Conservation (phyloP, 768 basidiomycete species). For the Coprinellus micaceus region DNA sequence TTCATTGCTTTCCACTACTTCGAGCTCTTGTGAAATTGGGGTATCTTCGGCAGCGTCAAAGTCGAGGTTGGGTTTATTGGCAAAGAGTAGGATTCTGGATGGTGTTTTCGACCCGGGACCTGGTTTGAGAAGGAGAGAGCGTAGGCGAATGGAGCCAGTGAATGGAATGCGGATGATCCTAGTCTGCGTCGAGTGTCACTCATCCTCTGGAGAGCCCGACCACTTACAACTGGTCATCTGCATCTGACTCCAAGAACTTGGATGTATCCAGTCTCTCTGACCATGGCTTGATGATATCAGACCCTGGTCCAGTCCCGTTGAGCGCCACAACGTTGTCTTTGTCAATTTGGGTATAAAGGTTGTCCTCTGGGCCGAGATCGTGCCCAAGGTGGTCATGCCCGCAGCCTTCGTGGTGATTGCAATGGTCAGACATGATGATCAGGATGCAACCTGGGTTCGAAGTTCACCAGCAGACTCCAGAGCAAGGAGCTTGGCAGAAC, state of each 20-base stretch:
- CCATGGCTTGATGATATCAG: constrained; percentile 84
- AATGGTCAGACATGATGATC: constrained; percentile 43
- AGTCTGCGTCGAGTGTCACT: constrained; percentile 1
- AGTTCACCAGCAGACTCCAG: too few species aligned
- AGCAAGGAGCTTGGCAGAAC: too few species aligned
- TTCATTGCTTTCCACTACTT: constrained; percentile 65
- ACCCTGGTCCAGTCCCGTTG: constrained; percentile 53
- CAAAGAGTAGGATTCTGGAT: constrained; percentile 64
- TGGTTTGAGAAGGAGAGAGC: constrained; percentile 76
- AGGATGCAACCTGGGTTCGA: not conserved
- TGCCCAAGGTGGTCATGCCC: constrained; percentile 51
- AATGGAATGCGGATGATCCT: constrained; percentile 87
- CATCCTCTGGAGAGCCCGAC: not conserved
- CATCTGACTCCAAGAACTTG: constrained; percentile 85
- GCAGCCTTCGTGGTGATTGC: constrained; percentile 51
- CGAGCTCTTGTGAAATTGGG: constrained; percentile 68
- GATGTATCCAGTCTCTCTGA: constrained; percentile 68
- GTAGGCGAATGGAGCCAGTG: constrained; percentile 80
- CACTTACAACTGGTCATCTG: constrained; percentile 80
- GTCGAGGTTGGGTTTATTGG: constrained; percentile 75
- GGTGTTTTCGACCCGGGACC: constrained; percentile 82
- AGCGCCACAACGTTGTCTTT: constrained; percentile 75
- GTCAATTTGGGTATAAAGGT: constrained; percentile 74
- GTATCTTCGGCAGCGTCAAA: constrained; percentile 68
- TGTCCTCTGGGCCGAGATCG: constrained; percentile 59